These are phyloP conservation scores for Puya raimondii DNA, from an alignment of 176 grass and related monocot genomes.

Conservation along the genomic window DNA sequence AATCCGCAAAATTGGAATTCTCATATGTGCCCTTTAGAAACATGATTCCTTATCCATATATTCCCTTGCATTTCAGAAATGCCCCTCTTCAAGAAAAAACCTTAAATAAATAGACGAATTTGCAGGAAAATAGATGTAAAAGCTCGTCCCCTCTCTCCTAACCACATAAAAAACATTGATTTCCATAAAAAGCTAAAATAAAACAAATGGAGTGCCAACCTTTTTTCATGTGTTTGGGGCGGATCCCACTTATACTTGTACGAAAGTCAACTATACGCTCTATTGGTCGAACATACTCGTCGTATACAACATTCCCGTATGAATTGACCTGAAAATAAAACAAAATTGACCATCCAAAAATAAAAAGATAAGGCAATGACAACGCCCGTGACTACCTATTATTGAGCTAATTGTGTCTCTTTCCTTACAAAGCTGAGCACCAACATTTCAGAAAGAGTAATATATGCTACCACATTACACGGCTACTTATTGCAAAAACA, in stretches of 20 bases:
- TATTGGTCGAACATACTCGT: constrained; percentile 65
- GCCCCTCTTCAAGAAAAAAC: not conserved
- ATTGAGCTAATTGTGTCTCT: not conserved
- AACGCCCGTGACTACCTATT: too few relatives aligned
- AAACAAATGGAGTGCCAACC: constrained; percentile 20
- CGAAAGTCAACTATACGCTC: constrained; percentile 76
- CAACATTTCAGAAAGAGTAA: too few relatives aligned
- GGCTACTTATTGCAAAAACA: too few relatives aligned
- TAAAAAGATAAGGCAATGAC: constrained; percentile 14
- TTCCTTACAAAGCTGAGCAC: not conserved
- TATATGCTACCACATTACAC: too few relatives aligned
- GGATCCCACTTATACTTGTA: constrained; percentile 88
- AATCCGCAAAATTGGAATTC: too few relatives aligned
- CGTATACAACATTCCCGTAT: constrained; percentile 65
- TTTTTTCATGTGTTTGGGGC: constrained; percentile 88
- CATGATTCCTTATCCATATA: too few relatives aligned
- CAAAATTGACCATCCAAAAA: constrained; percentile 5
- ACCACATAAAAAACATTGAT: not conserved
- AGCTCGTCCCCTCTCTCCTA: not conserved
- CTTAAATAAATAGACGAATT: not conserved
- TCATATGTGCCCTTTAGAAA: too few relatives aligned
- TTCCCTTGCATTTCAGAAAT: too few relatives aligned
- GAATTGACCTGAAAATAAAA: constrained; percentile 64
- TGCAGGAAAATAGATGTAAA: not conserved
- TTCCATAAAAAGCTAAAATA: not conserved